These are phyloP conservation scores for Echites panduratus DNA, from an alignment of 257 asterid species.

Conservation along the genomic window DNA sequence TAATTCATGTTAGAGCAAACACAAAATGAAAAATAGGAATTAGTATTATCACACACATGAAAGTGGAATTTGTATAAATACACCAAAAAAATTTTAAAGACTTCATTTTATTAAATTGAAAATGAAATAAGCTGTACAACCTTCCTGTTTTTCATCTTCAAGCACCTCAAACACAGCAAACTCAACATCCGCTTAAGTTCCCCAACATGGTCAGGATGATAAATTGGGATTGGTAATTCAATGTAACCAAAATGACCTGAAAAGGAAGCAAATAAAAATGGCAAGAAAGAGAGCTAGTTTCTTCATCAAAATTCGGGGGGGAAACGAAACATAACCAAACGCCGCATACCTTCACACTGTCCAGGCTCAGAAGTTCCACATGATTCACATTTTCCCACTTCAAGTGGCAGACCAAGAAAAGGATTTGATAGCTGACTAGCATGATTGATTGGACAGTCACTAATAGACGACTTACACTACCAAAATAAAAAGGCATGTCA, in stretches of 20 bases:
- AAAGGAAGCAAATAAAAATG: constrained; percentile 18
- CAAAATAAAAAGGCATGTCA: constrained; percentile 18
- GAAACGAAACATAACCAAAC: neutral
- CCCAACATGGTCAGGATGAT: constrained; percentile 87
- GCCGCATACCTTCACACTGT: constrained; percentile 82
- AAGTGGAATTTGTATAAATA: neutral
- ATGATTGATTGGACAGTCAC: constrained; percentile 81
- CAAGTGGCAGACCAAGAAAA: constrained; percentile 92
- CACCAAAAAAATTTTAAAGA: neutral
- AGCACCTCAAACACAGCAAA: constrained; percentile 75
- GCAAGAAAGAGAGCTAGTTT: neutral
- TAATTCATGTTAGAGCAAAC: neutral
- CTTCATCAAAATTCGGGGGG: too few species aligned
- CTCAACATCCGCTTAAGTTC: constrained; percentile 72
- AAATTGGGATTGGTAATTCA: constrained; percentile 79
- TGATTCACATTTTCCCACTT: constrained; percentile 90
- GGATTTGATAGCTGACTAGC: constrained; percentile 90
- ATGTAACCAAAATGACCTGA: constrained; percentile 97
- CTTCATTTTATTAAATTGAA: neutral
- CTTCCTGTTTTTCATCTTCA: constrained; percentile 73
- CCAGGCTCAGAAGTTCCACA: constrained; percentile 94
- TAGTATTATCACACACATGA: neutral
- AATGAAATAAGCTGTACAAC: constrained; percentile 29
- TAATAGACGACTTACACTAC: constrained; percentile 75
- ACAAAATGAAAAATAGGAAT: neutral